Conservation (phyloP, 2,329 filamentous ascomycete genomes). For the Rutstroemia sp. region DNA sequence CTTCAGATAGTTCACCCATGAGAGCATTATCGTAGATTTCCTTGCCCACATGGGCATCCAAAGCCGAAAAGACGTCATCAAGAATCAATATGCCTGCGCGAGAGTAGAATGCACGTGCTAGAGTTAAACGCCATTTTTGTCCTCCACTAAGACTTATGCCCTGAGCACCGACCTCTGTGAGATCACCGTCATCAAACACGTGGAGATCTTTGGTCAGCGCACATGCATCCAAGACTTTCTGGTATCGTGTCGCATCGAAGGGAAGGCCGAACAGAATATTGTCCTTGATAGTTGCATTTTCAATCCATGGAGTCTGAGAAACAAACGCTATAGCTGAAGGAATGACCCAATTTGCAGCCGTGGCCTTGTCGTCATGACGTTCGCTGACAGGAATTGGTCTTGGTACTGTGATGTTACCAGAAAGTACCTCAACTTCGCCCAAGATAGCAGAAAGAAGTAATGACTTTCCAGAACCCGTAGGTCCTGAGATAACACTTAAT, state of each 20-base stretch:
- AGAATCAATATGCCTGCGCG: constrained; percentile 66
- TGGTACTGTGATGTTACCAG: constrained; percentile 51
- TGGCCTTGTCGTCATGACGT: constrained; percentile 55
- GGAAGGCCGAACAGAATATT: constrained; percentile 74
- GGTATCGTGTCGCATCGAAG: constrained; percentile 56
- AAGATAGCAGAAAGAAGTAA: constrained; percentile 65
- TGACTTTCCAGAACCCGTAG: constrained; percentile 72
- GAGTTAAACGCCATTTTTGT: constrained; percentile 72
- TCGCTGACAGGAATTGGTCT: constrained; percentile 41
- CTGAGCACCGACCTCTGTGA: constrained; percentile 73
- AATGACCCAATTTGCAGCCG: constrained; percentile 54
- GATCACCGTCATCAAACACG: constrained; percentile 66
- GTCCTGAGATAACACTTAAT: constrained; percentile 66
- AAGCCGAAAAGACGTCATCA: constrained; percentile 72
- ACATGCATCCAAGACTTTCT: constrained; percentile 60
- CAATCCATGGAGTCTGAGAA: constrained; percentile 75
- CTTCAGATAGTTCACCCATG: constrained; percentile 58
- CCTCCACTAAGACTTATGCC: constrained; percentile 77
- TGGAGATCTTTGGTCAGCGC: constrained; percentile 67
- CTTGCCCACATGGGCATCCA: constrained; percentile 72
- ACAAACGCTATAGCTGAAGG: constrained; percentile 63
- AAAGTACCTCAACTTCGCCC: constrained; percentile 63
- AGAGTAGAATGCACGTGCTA: constrained; percentile 73
- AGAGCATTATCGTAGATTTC: constrained; percentile 71
- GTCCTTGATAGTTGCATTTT: constrained; percentile 68